Base-by-base conservation (phyloP, 106 monocot genomes). In the Platanthera zijinensis region DNA sequence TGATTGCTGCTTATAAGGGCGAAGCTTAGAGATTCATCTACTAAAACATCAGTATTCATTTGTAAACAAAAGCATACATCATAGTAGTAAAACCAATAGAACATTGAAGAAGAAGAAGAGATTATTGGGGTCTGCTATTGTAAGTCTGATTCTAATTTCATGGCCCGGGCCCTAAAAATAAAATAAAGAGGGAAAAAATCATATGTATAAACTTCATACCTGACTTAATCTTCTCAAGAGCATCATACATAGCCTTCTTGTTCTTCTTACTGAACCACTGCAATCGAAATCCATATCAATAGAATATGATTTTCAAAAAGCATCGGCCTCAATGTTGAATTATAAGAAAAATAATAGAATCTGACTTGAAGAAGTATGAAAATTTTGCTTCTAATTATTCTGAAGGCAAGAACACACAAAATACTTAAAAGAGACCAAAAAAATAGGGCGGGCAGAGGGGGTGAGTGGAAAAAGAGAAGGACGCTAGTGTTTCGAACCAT, bases 181-280 rank as follows among this genome's bases (percentile, higher is more conserved):
- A 17, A 22, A 7, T 48, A 49, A 21, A 18, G 21, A n/a, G 19
- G 50, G 39, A 51, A 21, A 15, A 14, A 51, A 19, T 3, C 17
- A 49, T 21, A 50, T 30, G n/a, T 50, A 8, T 14, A 22, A 22
- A 19, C 11, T 50, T 74, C 83, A 70, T 74, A 90, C 95, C 95
- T 63, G 89, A 64, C 84, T 95, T 92, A 72, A 95, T 85, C 54
- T 91, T 95, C 84, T 95, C 95, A n/a, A 95, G 85, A 32, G 92
- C 91, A 78, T 95, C 95, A 75, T 79, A 77, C 74, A 95, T 72
- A 15, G 87, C 82, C 51, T 75, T 95, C 82, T 89, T 95, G 51
- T 74, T 81, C 52, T 77, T 88, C 70, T 80, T 52, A 39, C 81
- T 74, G 48, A 95, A 80, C 82, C 80, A 92, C 95, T 95, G 88